Evolutionary conservation across 202 grass and related monocot species (phyloP).

Genomic region (Panicum hallii): DNA sequence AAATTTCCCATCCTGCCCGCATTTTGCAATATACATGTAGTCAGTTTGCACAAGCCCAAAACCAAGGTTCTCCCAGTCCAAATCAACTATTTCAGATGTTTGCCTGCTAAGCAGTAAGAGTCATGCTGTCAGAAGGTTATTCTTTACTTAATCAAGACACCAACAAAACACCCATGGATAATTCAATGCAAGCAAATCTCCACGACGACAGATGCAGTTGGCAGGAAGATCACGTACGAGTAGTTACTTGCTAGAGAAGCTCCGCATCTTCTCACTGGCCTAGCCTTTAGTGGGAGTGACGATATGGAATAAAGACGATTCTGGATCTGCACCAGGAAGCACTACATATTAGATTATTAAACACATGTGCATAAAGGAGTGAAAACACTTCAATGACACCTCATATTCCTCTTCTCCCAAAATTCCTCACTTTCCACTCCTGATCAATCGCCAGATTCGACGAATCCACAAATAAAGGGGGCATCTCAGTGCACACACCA

Average conservation of each 20-base stretch:
- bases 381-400: not conserved
- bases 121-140: conserved; percentile 30
- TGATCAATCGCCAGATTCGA: not conserved
- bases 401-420: not conserved
- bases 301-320: conserved; percentile 46
- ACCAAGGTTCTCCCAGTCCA: conserved; percentile 91
- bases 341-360: conserved; percentile 5
- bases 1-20: conserved; percentile 69
- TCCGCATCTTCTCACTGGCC: conserved; percentile 44
- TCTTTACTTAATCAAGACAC: not conserved
- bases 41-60: conserved; percentile 88
- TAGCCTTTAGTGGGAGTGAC: conserved; percentile 41
- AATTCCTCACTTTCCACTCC: conserved; percentile 26
- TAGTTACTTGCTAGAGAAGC: conserved; percentile 62
- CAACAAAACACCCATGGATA: not conserved
- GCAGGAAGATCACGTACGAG: conserved; percentile 49
- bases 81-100: conserved; percentile 57
- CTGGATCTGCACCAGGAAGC: conserved; percentile 49
- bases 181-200: not conserved
- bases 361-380: conserved; percentile 10
- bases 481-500: not conserved
- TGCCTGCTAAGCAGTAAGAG: conserved; percentile 54
- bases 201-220: not conserved
- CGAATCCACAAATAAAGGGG: not conserved
- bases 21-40: conserved; percentile 82